These are phyloP conservation scores for Diaporthe sp. DNA, from an alignment of 2,329 filamentous ascomycete species.

Conservation along the genomic window DNA sequence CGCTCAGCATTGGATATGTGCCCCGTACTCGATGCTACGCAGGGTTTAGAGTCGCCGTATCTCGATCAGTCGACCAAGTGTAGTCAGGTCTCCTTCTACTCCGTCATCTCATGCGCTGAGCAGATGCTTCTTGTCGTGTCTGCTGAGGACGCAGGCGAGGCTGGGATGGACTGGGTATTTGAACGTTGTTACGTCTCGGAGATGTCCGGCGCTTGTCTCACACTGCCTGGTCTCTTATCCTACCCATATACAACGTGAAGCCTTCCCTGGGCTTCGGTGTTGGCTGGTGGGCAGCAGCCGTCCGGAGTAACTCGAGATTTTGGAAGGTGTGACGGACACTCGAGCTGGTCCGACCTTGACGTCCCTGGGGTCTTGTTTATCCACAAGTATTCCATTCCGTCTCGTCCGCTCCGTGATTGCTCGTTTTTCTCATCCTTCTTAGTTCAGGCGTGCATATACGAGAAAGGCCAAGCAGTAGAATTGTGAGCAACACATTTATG, in stretches of 20 bases:
- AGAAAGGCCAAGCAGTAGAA: neutral
- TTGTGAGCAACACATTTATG: too few species aligned
- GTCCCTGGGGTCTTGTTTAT: neutral
- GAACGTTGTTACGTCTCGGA: neutral
- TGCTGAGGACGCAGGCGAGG: neutral
- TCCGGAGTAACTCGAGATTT: too few species aligned
- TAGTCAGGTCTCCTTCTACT: neutral
- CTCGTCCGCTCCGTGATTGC: too few species aligned
- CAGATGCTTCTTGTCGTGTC: neutral
- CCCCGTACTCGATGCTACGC: neutral
- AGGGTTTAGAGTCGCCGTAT: neutral
- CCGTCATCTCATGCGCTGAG: neutral
- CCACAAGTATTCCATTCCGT: neutral
- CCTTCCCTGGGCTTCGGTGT: too few species aligned
- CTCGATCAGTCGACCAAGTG: too few species aligned
- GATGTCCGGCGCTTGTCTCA: neutral
- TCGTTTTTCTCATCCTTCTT: neutral
- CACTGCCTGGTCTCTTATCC: neutral
- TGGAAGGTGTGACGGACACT: neutral
- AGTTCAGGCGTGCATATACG: neutral
- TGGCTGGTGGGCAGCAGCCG: too few species aligned
- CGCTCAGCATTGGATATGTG: neutral
- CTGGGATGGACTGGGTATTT: neutral
- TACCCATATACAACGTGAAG: neutral
- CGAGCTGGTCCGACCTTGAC: neutral